Conservation (phyloP, 306 rosid genomes). For the Clitoria ternatea region DNA sequence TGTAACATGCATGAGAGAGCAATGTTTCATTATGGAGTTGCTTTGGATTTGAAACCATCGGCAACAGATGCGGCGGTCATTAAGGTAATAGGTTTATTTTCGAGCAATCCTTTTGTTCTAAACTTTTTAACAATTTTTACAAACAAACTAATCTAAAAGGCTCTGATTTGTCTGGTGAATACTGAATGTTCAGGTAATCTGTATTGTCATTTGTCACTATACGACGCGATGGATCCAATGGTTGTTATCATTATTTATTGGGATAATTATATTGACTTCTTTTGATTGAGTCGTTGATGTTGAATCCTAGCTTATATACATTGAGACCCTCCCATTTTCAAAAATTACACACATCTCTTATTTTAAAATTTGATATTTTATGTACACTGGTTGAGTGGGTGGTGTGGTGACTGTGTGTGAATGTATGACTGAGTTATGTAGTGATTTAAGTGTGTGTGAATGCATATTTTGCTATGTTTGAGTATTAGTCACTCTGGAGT, state of each 20-base stretch:
- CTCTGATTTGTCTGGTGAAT: slow-evolving; percentile 10
- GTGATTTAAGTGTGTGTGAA: too few relatives aligned
- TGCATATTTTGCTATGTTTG: too few relatives aligned
- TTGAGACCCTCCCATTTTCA: too few relatives aligned
- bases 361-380: too few relatives aligned
- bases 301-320: too few relatives aligned
- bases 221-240: neutral
- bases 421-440: too few relatives aligned
- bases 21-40: slow-evolving; percentile 90
- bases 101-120: neutral
- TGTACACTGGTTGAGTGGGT: too few relatives aligned
- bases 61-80: slow-evolving; percentile 85
- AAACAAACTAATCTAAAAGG: neutral
- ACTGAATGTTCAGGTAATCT: neutral
- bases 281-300: too few relatives aligned
- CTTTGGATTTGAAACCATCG: slow-evolving; percentile 94
- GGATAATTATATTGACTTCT: too few relatives aligned
- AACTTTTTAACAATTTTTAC: neutral
- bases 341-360: too few relatives aligned
- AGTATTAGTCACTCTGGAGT: too few relatives aligned
- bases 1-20: slow-evolving; percentile 80
- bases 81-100: slow-evolving; percentile 49
- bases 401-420: too few relatives aligned
- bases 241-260: neutral
- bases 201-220: neutral